A percentile compares a stretch with the other conserved stretches of the same genome.
phyloP scores from a whole-genome alignment of 2,329 filamentous ascomycete genomes.

The Seiridium unicorne region DNA sequence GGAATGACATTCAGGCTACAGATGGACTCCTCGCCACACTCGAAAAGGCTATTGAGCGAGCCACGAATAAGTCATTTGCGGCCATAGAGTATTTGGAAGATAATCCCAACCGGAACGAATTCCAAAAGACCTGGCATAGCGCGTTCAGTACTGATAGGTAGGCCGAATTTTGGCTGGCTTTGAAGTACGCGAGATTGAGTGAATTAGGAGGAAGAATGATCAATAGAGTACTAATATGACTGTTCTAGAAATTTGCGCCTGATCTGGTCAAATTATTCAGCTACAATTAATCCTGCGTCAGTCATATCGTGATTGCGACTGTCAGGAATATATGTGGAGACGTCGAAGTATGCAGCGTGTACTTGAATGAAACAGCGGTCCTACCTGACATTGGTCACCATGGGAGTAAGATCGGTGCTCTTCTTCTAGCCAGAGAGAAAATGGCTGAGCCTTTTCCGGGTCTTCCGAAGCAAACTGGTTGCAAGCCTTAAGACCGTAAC shows the following conservation, averaged over 20 bases:
- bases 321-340: neutral
- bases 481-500: neutral
- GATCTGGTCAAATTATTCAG: constrained; percentile 1
- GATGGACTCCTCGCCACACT: constrained; percentile 1
- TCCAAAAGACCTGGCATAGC: constrained; percentile 2
- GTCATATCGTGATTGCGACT: neutral
- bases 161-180: neutral
- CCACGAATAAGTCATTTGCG: neutral
- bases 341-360: constrained; percentile 1
- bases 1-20: neutral
- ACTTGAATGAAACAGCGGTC: neutral
- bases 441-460: no score
- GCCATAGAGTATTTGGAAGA: constrained; percentile 2
- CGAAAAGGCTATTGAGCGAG: neutral
- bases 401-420: neutral
- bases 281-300: neutral
- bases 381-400: constrained; percentile 1
- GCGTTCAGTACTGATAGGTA: constrained; percentile 8
- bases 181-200: neutral
- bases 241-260: constrained; percentile 7
- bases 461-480: neutral
- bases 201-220: neutral
- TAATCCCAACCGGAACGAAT: constrained; percentile 1
- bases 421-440: no score
- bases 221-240: neutral